Conservation (phyloP, 108 stramenopile species). For the Epipyxis sp. region DNA sequence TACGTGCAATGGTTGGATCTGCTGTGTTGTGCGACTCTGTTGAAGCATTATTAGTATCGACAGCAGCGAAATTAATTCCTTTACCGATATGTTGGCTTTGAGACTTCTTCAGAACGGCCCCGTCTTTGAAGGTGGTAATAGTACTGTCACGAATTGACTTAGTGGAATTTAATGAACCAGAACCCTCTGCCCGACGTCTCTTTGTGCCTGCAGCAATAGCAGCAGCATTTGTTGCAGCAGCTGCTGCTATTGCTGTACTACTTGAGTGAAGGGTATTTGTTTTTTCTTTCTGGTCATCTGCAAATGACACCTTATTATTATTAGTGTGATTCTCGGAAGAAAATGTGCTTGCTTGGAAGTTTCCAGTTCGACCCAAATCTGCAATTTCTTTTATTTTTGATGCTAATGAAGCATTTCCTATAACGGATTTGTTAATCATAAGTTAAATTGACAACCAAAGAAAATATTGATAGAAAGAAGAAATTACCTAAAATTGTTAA, state of each 20-base stretch:
- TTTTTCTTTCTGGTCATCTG: neutral
- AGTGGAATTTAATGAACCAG: neutral
- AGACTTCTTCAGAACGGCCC: too few relatives aligned
- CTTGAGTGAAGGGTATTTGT: neutral
- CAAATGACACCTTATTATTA: neutral
- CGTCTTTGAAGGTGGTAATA: neutral
- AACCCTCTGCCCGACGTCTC: neutral
- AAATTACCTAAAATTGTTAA: constrained; percentile 74
- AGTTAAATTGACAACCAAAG: too few relatives aligned
- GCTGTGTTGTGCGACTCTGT: neutral
- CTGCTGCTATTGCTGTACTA: neutral
- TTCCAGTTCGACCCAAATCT: constrained; percentile 1
- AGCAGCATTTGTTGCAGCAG: neutral
- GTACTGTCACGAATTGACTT: neutral
- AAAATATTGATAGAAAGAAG: too few relatives aligned
- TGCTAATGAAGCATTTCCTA: constrained; percentile 75
- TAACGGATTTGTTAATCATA: too few relatives aligned
- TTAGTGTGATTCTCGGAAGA: neutral
- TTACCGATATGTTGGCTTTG: too few relatives aligned
- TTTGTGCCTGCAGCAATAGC: neutral
- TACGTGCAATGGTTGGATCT: neutral
- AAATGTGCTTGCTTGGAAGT: neutral
- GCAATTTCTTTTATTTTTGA: constrained; percentile 52
- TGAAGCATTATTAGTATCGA: neutral
- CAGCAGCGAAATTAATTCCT: too few relatives aligned